Conservation (phyloP, 441 rosid species). For the Breynia disticha region DNA sequence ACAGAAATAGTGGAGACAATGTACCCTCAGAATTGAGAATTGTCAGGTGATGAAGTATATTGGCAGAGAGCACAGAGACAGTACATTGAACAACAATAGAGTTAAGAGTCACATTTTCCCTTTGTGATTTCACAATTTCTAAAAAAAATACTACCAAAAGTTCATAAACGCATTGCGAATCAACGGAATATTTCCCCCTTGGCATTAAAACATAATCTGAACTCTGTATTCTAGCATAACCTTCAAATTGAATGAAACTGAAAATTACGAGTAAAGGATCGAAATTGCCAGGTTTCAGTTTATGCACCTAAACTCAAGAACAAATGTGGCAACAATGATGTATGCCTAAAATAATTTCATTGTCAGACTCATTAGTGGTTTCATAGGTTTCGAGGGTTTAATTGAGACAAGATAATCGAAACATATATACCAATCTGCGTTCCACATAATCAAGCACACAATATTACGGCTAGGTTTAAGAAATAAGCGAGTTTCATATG, state of each 20-base stretch:
- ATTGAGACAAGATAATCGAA: no score
- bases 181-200: slow-evolving; percentile 29
- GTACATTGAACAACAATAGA: slow-evolving; percentile 47
- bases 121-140: slow-evolving; percentile 33
- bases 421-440: slow-evolving; percentile 42
- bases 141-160: no score
- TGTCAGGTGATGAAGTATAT: slow-evolving; percentile 28
- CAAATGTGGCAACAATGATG: slow-evolving; percentile 76
- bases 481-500: slow-evolving; percentile 32
- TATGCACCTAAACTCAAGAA: slow-evolving; percentile 85
- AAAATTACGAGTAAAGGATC: slow-evolving; percentile 70
- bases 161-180: no score
- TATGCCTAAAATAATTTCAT: slow-evolving; percentile 45
- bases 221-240: slow-evolving; percentile 86
- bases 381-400: no score
- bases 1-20: slow-evolving; percentile 59
- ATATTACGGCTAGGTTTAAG: slow-evolving; percentile 36
- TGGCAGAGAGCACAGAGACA: slow-evolving; percentile 60
- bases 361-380: no score
- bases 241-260: slow-evolving; percentile 94
- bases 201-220: slow-evolving; percentile 81
- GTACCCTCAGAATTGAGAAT: slow-evolving; percentile 37
- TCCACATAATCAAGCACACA: slow-evolving; percentile 50
- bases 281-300: slow-evolving; percentile 76
- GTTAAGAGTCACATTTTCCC: slow-evolving; percentile 44